Base-by-base conservation (phyloP, 306 rosid genomes). In the Herpetospermum pedunculosum region DNA sequence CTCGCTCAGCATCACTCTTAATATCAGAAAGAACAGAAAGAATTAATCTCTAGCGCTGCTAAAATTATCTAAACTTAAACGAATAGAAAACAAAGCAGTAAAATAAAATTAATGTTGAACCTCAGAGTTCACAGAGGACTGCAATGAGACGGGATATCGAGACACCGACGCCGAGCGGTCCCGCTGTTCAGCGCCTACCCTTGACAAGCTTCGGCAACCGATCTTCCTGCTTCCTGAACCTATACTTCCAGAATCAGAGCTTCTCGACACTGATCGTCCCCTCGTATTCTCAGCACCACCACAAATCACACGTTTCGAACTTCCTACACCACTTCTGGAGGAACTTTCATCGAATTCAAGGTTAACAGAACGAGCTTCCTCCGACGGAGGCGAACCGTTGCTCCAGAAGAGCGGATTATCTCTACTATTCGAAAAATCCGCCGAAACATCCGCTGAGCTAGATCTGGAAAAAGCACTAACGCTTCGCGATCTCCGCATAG, bases 1-100 rank as follows among this genome's bases (percentile, higher is more conserved):
- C 87, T 29, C 76, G 81, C 70, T 94, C 97, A 78, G 86, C 87
- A 76, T 94, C 98, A 34, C 97, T 91, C 98, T 94, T 78, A 35
- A 75, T 57, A 82, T 74, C 72, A 80, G 78, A 76, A 41, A 48
- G 5, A 47, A 52, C 7, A 10, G 6, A n/a, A 23, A 43, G 14
- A 54, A 32, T 69, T 50, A 76, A 29, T 32, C 23, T 69, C 37
- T 60, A 15, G 40, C 49, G 34, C 38, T 8, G 18, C 43, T 71
- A 41, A 60, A 68, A 43, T 16, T 6, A 8, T 63, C 21, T 63
- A 38, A 63, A 8, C 4, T 40, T 1, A 62, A 16, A 62, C 7
- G 8, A 34, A 34, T 6, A 62, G 48, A 37, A 38, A n/a, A 34
- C 11, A 21, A 63, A n/a, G 70, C 48, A 37, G 7, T 11, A 26